Percentiles rank a stretch among this genome's conserved stretches.
Evolutionary conservation across 345 rosid species (phyloP).

Genomic region (Brassica nigra): DNA sequence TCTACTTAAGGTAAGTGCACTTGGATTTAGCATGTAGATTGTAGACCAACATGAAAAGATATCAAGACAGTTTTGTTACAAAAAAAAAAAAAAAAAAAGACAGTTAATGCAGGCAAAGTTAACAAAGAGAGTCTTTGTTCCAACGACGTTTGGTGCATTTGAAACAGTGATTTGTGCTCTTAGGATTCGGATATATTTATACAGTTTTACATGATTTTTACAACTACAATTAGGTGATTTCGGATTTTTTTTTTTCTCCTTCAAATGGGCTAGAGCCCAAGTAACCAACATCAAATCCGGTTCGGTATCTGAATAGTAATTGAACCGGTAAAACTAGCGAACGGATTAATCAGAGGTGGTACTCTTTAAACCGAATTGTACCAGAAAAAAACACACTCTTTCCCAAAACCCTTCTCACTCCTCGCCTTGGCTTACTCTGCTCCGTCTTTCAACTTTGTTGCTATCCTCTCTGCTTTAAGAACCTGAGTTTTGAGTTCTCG

Average conservation of each 20-base stretch:
- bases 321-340: not conserved
- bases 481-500: not conserved
- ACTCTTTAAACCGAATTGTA: not conserved
- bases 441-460: not conserved
- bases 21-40: constrained; percentile 1
- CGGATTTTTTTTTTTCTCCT: no score
- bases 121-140: not conserved
- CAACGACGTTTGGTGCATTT: not conserved
- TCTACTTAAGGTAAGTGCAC: not conserved
- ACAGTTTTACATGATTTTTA: no score
- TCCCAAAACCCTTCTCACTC: constrained; percentile 14
- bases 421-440: constrained; percentile 18
- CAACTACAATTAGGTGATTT: no score
- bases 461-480: not conserved
- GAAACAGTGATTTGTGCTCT: not conserved
- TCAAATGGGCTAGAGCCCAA: not conserved
- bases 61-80: constrained; percentile 1
- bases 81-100: no score
- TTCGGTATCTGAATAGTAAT: not conserved
- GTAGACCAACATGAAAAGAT: constrained; percentile 1
- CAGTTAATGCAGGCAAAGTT: not conserved
- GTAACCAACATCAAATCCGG: not conserved
- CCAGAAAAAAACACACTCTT: not conserved
- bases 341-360: constrained; percentile 5
- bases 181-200: no score